Conservation (phyloP, 2,329 filamentous ascomycete genomes). For the Bipolaris victoriae region DNA sequence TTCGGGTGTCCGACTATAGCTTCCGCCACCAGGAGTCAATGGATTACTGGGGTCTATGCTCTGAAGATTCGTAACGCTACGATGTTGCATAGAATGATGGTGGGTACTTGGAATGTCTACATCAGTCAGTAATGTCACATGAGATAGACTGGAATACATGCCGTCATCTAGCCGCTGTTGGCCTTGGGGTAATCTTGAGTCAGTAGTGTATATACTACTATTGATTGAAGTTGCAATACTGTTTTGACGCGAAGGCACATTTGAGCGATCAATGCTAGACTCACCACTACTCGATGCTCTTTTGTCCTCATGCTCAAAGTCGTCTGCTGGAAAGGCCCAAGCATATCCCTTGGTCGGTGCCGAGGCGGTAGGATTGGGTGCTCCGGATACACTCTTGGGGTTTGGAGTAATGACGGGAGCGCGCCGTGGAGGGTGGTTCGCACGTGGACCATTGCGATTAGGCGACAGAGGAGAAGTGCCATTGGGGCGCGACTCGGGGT, state of each 20-base stretch:
- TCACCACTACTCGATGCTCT: constrained; percentile 57
- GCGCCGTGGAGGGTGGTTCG: constrained; percentile 57
- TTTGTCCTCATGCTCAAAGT: constrained; percentile 63
- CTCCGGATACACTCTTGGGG: constrained; percentile 66
- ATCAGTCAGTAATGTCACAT: constrained; percentile 29
- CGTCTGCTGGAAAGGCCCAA: constrained; percentile 78
- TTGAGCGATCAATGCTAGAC: constrained; percentile 57
- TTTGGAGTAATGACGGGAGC: constrained; percentile 77
- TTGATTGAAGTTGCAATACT: constrained; percentile 79
- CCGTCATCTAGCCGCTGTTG: constrained; percentile 75
- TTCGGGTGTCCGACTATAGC: constrained; percentile 83
- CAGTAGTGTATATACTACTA: constrained; percentile 78
- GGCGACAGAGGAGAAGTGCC: constrained; percentile 55
- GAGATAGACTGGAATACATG: constrained; percentile 30
- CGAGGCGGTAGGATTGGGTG: constrained; percentile 69
- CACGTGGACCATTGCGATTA: constrained; percentile 44
- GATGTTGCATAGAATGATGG: constrained; percentile 78
- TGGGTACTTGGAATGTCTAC: constrained; percentile 60
- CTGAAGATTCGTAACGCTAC: constrained; percentile 69
- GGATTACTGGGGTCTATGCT: constrained; percentile 63
- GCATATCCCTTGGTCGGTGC: constrained; percentile 83
- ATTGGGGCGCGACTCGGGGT: constrained; percentile 50
- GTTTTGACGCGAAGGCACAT: constrained; percentile 71
- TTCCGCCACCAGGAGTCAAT: constrained; percentile 65
- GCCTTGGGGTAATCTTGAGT: constrained; percentile 73